These are phyloP conservation scores for Neltuma alba DNA, from an alignment of 306 rosid species.

Conservation along the genomic window DNA sequence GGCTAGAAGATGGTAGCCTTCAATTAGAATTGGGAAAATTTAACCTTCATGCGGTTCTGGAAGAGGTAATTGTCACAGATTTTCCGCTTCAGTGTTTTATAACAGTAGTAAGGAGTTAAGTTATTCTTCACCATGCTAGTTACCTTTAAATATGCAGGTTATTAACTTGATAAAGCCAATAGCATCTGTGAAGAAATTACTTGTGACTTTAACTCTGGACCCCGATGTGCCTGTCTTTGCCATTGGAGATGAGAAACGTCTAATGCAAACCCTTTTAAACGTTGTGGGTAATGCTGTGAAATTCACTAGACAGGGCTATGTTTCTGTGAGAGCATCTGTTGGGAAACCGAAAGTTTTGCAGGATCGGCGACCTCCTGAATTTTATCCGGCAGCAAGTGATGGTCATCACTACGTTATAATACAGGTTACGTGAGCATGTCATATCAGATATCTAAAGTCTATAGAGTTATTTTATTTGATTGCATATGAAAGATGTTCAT, in stretches of 20 bases:
- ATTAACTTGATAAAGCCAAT: slow-evolving; percentile 75
- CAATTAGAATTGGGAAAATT: slow-evolving; percentile 64
- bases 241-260: slow-evolving; percentile 81
- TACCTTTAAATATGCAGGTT: slow-evolving; percentile 48
- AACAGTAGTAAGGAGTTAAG: slow-evolving; percentile 7
- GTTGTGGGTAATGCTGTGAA: slow-evolving; percentile 88
- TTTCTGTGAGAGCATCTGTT: slow-evolving; percentile 74
- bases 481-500: background rate
- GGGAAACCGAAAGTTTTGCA: slow-evolving; percentile 76
- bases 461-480: background rate
- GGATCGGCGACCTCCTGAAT: slow-evolving; percentile 79
- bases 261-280: slow-evolving; percentile 75
- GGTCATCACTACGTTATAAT: slow-evolving; percentile 72
- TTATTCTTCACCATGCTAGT: slow-evolving; percentile 14
- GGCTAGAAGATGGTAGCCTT: slow-evolving; percentile 90
- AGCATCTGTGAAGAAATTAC: slow-evolving; percentile 81
- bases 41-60: slow-evolving; percentile 74
- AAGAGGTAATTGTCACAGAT: slow-evolving; percentile 53
- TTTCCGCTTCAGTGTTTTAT: slow-evolving; percentile 19
- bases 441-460: background rate
- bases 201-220: slow-evolving; percentile 66
- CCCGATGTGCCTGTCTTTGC: slow-evolving; percentile 81
- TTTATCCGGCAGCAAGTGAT: slow-evolving; percentile 66
- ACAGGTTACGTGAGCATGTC: slow-evolving; percentile 52
- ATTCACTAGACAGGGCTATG: slow-evolving; percentile 82